phyloP scores from a whole-genome alignment of 805 yeast species.

The Monosporozyma siamensis region DNA sequence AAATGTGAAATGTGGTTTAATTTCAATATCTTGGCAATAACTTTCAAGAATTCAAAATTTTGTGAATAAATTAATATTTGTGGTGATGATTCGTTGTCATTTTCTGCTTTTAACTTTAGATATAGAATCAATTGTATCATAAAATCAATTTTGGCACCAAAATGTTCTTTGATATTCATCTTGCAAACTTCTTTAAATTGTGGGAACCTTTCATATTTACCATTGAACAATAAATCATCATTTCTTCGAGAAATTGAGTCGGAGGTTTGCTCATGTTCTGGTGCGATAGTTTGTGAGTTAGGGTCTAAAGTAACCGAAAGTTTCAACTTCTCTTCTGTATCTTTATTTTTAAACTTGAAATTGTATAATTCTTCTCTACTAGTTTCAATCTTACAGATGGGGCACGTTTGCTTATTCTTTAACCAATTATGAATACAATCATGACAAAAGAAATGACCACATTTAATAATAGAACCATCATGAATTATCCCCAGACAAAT shows the following conservation, averaged over 20 bases:
- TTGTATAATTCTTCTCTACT: constrained; percentile 48
- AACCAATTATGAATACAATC: constrained; percentile 77
- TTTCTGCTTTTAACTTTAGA: constrained; percentile 43
- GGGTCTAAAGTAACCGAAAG: no score
- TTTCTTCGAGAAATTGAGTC: no score
- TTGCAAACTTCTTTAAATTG: constrained; percentile 38
- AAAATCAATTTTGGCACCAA: constrained; percentile 82
- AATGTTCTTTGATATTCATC: constrained; percentile 38
- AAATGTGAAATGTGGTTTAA: constrained; percentile 44
- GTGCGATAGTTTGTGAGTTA: background rate
- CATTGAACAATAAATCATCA: constrained; percentile 4
- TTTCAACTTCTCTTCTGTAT: no score
- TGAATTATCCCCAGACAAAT: constrained; percentile 68
- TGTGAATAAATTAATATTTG: constrained; percentile 88
- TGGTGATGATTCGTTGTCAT: constrained; percentile 30
- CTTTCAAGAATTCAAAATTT: constrained; percentile 65
- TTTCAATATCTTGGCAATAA: constrained; percentile 57
- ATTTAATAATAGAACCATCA: constrained; percentile 71
- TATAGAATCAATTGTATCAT: constrained; percentile 64
- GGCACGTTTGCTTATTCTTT: constrained; percentile 49
- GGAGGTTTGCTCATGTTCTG: no score
- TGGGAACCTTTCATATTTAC: constrained; percentile 17
- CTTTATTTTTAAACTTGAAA: constrained; percentile 41
- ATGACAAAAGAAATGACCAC: constrained; percentile 89
- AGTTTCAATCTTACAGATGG: constrained; percentile 63